Conservation (phyloP, 2,329 filamentous ascomycete genomes). For the Sporothrix brunneoviolacea region DNA sequence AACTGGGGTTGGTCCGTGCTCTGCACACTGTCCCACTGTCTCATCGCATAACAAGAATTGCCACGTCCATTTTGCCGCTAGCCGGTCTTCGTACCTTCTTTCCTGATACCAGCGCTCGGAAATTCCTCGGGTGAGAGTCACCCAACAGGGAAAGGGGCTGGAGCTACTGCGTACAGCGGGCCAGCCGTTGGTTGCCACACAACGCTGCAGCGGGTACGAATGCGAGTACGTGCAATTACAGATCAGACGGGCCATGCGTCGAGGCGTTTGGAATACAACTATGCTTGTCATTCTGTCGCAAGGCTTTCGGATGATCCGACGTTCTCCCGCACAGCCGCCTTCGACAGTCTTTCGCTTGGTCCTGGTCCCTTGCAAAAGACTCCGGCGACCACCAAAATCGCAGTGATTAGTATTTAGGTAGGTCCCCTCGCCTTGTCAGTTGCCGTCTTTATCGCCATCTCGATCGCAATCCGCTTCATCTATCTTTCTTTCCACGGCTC, state of each 20-base stretch:
- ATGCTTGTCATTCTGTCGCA: too few species aligned
- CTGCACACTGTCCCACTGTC: neutral
- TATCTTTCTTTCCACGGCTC: too few species aligned
- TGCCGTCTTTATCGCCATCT: neutral
- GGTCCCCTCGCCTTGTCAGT: too few species aligned
- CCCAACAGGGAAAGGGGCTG: neutral
- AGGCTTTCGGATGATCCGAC: neutral
- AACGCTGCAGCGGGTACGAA: neutral
- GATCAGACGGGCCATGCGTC: too few species aligned
- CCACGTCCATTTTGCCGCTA: neutral
- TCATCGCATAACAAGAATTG: too few species aligned
- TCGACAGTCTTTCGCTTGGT: too few species aligned
- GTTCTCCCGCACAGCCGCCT: neutral
- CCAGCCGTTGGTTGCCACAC: neutral
- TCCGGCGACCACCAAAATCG: too few species aligned
- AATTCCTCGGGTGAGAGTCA: neutral
- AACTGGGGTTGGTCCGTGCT: neutral
- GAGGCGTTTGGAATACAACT: neutral
- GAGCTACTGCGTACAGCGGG: too few species aligned
- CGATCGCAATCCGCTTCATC: too few species aligned
- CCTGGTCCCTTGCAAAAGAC: too few species aligned
- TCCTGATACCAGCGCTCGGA: neutral
- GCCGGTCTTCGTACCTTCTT: neutral
- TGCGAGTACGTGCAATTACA: too few species aligned
- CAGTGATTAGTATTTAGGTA: too few species aligned